Percentiles rank a stretch among this genome's conserved stretches.
phyloP scores from a whole-genome alignment of 768 basidiomycete species.

The Rhodosporidiobolus odoratus region DNA sequence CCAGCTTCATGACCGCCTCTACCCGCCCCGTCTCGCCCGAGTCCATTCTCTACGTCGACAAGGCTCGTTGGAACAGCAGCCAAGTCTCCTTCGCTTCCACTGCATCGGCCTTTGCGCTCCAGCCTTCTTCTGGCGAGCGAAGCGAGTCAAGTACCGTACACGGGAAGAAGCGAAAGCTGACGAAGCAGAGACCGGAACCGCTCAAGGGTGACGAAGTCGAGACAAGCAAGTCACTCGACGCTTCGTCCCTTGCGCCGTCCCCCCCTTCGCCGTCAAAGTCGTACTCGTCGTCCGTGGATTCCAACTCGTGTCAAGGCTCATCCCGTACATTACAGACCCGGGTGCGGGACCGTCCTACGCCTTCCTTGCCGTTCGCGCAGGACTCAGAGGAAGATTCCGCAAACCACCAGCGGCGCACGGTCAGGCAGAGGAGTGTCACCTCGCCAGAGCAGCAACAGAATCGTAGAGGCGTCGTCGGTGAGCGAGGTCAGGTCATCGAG shows the following conservation, averaged over 20 bases:
- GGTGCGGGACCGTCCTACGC: not conserved
- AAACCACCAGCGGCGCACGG: not conserved
- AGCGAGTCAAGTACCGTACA: not conserved
- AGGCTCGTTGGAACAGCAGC: slow-evolving; percentile 11
- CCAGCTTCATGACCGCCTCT: not conserved
- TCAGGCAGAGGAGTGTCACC: slow-evolving; percentile 16
- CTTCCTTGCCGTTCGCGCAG: slow-evolving; percentile 18
- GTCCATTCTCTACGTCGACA: slow-evolving; percentile 23
- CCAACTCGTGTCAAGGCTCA: not conserved
- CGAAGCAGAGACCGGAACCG: slow-evolving; percentile 10
- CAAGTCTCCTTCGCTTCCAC: slow-evolving; percentile 28
- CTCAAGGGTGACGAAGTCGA: not conserved
- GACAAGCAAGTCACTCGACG: not conserved
- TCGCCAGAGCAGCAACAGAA: slow-evolving; percentile 1
- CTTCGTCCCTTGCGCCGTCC: not conserved
- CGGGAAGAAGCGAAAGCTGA: not conserved
- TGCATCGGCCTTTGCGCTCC: slow-evolving; percentile 8
- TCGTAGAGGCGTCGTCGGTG: not conserved
- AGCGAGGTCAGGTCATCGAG: slow-evolving; percentile 19
- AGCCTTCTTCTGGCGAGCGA: not conserved
- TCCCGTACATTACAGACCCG: too few relatives aligned
- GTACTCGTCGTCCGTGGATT: not conserved
- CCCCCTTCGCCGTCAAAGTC: not conserved
- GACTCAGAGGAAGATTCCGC: slow-evolving; percentile 11
- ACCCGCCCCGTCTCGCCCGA: slow-evolving; percentile 19